phyloP scores from a whole-genome alignment of 345 rosid species.

The Arabis alpina region DNA sequence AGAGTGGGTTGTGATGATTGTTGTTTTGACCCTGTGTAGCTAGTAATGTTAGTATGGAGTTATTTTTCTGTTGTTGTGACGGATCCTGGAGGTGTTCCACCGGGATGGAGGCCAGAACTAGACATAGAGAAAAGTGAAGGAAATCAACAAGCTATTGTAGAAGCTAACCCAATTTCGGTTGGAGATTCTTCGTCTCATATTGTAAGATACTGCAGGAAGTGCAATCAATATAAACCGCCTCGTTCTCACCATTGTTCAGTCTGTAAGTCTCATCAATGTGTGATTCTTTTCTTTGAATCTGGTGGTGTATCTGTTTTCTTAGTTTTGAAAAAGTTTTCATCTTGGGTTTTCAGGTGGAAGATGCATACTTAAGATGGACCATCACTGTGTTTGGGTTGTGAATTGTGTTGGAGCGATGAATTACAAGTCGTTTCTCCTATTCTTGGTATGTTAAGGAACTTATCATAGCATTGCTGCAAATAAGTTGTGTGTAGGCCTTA shows the following conservation, averaged over 20 bases:
- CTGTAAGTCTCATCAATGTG: slow-evolving; percentile 53
- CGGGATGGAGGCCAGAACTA: slow-evolving; percentile 60
- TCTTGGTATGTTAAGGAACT: slow-evolving; percentile 62
- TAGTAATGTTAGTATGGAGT: slow-evolving; percentile 78
- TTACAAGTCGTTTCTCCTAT: slow-evolving; percentile 83
- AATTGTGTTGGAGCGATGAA: slow-evolving; percentile 87
- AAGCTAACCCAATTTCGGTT: slow-evolving; percentile 22
- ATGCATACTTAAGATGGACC: slow-evolving; percentile 87
- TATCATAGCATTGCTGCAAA: slow-evolving; percentile 14
- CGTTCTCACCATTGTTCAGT: slow-evolving; percentile 86
- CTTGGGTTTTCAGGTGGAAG: slow-evolving; percentile 65
- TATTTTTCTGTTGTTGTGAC: slow-evolving; percentile 72
- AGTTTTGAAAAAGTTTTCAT: slow-evolving; percentile 33
- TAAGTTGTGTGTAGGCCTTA: background rate
- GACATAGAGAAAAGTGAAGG: slow-evolving; percentile 62
- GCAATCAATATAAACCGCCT: slow-evolving; percentile 71
- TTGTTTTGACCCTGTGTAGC: slow-evolving; percentile 47
- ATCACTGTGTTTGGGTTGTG: slow-evolving; percentile 94
- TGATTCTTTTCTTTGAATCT: background rate
- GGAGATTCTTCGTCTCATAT: slow-evolving; percentile 46
- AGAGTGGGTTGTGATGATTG: background rate
- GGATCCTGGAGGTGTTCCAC: slow-evolving; percentile 85
- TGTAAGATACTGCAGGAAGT: slow-evolving; percentile 67
- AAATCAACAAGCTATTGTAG: slow-evolving; percentile 20
- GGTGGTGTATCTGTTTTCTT: slow-evolving; percentile 1